Evolutionary conservation across 148 eudicot genomes (phyloP).

Genomic region (Rhododendron griersonianum): DNA sequence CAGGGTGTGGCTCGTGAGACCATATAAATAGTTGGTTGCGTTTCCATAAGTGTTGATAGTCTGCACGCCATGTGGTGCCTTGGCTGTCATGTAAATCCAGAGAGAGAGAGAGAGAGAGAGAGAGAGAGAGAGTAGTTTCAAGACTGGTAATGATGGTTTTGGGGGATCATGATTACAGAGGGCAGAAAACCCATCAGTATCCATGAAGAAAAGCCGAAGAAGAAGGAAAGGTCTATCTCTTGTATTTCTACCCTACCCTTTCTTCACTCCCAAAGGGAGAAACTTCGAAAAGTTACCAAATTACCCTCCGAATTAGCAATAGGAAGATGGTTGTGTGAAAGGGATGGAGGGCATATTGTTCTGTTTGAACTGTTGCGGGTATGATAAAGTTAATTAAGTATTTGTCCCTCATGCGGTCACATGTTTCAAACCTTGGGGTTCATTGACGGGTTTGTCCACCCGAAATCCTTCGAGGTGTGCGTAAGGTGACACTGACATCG

Average conservation of each 20-base stretch:
- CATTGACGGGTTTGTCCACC: too few relatives aligned
- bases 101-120: conserved; percentile 24
- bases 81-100: conserved; percentile 26
- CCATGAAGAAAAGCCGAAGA: conserved; percentile 21
- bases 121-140: conserved; percentile 34
- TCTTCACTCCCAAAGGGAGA: background rate
- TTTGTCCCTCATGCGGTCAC: too few relatives aligned
- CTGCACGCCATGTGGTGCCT: background rate
- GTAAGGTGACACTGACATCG: too few relatives aligned
- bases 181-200: conserved; percentile 36
- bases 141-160: conserved; percentile 45
- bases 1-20: background rate
- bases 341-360: background rate
- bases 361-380: too few relatives aligned
- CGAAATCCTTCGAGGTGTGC: too few relatives aligned
- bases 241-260: conserved; percentile 6
- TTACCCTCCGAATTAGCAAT: background rate
- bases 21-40: background rate
- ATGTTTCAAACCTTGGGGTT: too few relatives aligned
- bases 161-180: conserved; percentile 51
- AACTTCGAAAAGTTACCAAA: background rate
- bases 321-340: background rate
- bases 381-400: background rate
- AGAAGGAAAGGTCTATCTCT: conserved; percentile 7
- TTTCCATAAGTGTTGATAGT: background rate